These are phyloP conservation scores for Podaxis rugospora DNA, from an alignment of 768 basidiomycete genomes.

Conservation along the genomic window DNA sequence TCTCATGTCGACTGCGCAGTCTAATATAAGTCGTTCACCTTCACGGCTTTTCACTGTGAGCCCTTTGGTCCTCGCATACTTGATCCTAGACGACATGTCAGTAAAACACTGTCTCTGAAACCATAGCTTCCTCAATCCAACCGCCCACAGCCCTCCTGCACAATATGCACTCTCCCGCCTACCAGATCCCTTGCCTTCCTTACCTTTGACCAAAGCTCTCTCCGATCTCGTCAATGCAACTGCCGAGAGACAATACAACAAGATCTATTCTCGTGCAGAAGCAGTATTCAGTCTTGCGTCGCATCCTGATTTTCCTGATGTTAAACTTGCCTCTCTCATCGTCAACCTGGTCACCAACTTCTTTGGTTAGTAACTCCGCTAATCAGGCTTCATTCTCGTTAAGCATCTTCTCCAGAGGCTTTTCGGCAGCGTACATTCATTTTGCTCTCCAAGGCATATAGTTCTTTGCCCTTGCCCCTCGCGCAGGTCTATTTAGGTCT, in stretches of 20 bases:
- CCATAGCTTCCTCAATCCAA: background rate
- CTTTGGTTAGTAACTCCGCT: conserved; percentile 38
- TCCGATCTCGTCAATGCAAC: conserved; percentile 44
- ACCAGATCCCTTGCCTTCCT: conserved; percentile 38
- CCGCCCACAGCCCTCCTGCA: conserved; percentile 47
- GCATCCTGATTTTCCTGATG: conserved; percentile 41
- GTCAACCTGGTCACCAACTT: conserved; percentile 42
- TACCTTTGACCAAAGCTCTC: conserved; percentile 45
- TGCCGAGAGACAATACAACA: conserved; percentile 49
- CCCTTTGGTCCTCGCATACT: conserved; percentile 61
- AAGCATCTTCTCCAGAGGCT: conserved; percentile 32
- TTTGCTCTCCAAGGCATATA: conserved; percentile 61
- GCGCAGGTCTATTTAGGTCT: conserved; percentile 58
- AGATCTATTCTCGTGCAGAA: conserved; percentile 48
- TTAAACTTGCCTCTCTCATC: conserved; percentile 41
- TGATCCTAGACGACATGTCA: conserved; percentile 61
- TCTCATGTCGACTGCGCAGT: conserved; percentile 1
- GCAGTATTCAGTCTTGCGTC: conserved; percentile 35
- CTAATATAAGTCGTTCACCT: conserved; percentile 32
- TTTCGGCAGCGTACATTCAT: conserved; percentile 56
- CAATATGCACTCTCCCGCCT: conserved; percentile 53
- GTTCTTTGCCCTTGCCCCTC: conserved; percentile 49
- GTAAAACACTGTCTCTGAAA: conserved; percentile 19
- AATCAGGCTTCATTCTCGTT: conserved; percentile 6
- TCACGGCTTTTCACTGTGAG: conserved; percentile 49